Evolutionary conservation across 2,329 filamentous ascomycete genomes (phyloP).

Genomic region (Penicillium sp.): DNA sequence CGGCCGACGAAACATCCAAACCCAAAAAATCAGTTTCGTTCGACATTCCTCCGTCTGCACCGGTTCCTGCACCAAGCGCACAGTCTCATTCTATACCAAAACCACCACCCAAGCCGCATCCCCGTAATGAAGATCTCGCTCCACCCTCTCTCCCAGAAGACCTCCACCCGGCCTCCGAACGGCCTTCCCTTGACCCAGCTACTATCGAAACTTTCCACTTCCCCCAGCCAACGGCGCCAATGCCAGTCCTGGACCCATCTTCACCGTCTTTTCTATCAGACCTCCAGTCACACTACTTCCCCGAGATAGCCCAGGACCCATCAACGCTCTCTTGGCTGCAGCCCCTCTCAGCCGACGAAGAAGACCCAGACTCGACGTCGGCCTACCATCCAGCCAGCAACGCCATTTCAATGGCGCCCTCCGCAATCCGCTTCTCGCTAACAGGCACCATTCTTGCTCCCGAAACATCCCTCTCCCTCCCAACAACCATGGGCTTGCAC

Average conservation of each 20-base stretch:
- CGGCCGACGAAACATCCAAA: slow-evolving; percentile 7
- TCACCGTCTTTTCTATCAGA: slow-evolving; percentile 74
- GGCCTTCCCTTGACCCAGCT: slow-evolving; percentile 25
- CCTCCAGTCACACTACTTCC: slow-evolving; percentile 89
- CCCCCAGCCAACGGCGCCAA: slow-evolving; percentile 40
- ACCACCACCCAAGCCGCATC: slow-evolving; percentile 2
- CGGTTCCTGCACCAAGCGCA: slow-evolving; percentile 5
- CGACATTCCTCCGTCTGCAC: slow-evolving; percentile 11
- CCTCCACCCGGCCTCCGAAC: slow-evolving; percentile 34
- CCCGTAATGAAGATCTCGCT: slow-evolving; percentile 28
- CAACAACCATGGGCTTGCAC: slow-evolving; percentile 71
- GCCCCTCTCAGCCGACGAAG: slow-evolving; percentile 56
- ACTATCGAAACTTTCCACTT: slow-evolving; percentile 33
- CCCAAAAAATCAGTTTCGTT: slow-evolving; percentile 29
- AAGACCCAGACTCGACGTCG: slow-evolving; percentile 56
- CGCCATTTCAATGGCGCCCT: slow-evolving; percentile 55
- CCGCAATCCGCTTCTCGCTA: slow-evolving; percentile 82
- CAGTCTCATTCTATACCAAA: slow-evolving; percentile 6
- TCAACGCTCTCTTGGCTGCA: slow-evolving; percentile 85
- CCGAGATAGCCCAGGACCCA: slow-evolving; percentile 73
- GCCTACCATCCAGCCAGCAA: slow-evolving; percentile 72
- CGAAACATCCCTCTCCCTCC: slow-evolving; percentile 61
- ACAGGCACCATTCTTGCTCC: slow-evolving; percentile 71
- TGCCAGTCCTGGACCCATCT: slow-evolving; percentile 69
- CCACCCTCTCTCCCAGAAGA: slow-evolving; percentile 32